Percentiles rank a stretch among this genome's conserved stretches.
Evolutionary conservation across 257 asterid genomes (phyloP).

Genomic region (Nicotiana benthamiana): DNA sequence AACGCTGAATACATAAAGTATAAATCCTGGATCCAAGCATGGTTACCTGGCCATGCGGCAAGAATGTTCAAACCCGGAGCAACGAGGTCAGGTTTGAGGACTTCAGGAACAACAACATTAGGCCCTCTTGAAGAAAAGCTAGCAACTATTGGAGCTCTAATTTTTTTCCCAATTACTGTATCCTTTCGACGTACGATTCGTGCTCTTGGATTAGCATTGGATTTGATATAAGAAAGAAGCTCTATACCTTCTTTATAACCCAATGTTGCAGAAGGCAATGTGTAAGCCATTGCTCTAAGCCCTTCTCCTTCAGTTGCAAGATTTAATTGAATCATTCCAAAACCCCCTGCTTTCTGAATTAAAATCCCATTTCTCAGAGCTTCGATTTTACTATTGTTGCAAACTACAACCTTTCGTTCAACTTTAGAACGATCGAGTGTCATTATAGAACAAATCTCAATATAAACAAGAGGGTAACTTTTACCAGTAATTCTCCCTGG

Average conservation of each 20-base stretch:
- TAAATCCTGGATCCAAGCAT: background rate
- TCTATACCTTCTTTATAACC: background rate
- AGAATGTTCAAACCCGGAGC: constrained; percentile 12
- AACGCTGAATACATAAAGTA: background rate
- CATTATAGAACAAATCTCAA: background rate
- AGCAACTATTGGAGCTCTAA: background rate
- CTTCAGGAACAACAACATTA: background rate
- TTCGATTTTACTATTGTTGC: background rate
- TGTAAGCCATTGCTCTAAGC: background rate
- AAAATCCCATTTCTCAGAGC: background rate
- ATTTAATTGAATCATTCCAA: constrained; percentile 1
- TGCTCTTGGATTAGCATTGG: background rate
- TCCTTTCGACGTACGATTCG: background rate
- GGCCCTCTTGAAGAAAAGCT: constrained; percentile 7
- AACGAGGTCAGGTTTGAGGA: constrained; percentile 6
- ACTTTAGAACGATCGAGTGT: background rate
- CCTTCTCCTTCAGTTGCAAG: background rate
- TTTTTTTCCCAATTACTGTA: background rate
- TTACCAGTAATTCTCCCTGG: background rate
- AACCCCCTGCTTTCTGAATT: background rate
- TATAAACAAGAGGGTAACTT: background rate
- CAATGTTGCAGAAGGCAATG: background rate
- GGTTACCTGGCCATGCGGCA: constrained; percentile 1
- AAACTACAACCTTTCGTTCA: background rate
- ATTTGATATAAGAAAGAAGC: background rate